Conservation (phyloP, 2,329 filamentous ascomycete genomes). For the Sphaerulina musiva region DNA sequence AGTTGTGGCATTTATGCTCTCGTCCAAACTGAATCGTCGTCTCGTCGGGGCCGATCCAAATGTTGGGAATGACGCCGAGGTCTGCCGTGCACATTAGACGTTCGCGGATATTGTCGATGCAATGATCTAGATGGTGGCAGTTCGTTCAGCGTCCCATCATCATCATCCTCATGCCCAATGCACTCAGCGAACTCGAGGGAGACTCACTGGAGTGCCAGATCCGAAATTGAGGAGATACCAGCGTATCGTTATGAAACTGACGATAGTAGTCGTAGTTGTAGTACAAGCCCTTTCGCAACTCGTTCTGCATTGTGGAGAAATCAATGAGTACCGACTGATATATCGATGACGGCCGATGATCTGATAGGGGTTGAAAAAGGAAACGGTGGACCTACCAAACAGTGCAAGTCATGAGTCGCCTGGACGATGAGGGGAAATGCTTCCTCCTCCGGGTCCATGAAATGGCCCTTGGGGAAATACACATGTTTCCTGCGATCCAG, state of each 20-base stretch:
- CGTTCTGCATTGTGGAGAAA: not conserved
- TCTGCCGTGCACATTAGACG: constrained; percentile 4
- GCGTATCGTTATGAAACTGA: not conserved
- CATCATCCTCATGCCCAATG: not conserved
- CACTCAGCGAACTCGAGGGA: not conserved
- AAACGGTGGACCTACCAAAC: not conserved
- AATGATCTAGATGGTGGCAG: not conserved
- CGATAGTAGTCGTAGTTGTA: constrained; percentile 1
- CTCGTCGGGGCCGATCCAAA: not conserved
- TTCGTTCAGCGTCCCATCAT: too few species aligned
- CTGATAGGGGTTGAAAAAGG: too few species aligned
- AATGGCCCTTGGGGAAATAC: not conserved
- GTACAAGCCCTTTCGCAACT: not conserved
- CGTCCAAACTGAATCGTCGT: constrained; percentile 3
- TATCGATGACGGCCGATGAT: too few species aligned
- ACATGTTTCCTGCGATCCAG: constrained; percentile 3
- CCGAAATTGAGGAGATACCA: not conserved
- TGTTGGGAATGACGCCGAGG: not conserved
- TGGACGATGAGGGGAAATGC: not conserved
- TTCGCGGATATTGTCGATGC: constrained; percentile 8
- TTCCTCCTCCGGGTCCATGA: not conserved
- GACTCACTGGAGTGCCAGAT: constrained; percentile 1
- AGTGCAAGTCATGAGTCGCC: not conserved
- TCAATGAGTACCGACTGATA: too few species aligned
- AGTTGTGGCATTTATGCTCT: constrained; percentile 8